Conservation (phyloP, 2,329 filamentous ascomycete species). For the Colletotrichum musae region DNA sequence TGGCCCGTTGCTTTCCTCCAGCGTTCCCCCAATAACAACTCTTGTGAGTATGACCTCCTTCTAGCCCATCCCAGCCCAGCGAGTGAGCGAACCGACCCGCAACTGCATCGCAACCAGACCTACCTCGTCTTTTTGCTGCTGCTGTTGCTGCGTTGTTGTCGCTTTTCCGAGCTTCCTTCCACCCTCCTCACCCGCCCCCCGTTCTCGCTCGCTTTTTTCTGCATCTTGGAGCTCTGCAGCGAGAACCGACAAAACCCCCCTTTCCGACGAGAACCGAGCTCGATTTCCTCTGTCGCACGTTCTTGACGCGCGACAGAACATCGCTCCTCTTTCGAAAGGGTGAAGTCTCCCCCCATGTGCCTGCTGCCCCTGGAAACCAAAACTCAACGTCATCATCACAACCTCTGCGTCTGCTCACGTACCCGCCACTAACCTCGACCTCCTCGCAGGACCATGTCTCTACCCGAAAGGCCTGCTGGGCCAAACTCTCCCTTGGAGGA, state of each 20-base stretch:
- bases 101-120: conserved; percentile 26
- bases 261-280: conserved; percentile 17
- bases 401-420: conserved; percentile 9
- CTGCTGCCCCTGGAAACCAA: background rate
- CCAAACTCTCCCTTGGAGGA: conserved; percentile 73
- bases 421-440: conserved; percentile 30
- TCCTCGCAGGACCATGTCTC: conserved; percentile 68
- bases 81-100: conserved; percentile 20
- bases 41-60: conserved; percentile 41
- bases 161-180: conserved; percentile 22
- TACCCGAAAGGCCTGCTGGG: conserved; percentile 73
- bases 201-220: conserved; percentile 2
- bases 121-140: conserved; percentile 24
- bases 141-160: conserved; percentile 19
- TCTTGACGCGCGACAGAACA: conserved; percentile 25
- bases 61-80: background rate
- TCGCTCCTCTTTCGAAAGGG: conserved; percentile 40
- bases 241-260: background rate
- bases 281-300: conserved; percentile 25
- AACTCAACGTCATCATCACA: background rate
- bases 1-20: conserved; percentile 21
- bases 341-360: conserved; percentile 36
- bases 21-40: conserved; percentile 39
- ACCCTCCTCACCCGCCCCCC: background rate
- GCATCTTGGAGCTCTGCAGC: conserved; percentile 10